These are phyloP conservation scores for Ogataea polymorpha DNA, from an alignment of 805 yeast genomes.

Conservation along the genomic window DNA sequence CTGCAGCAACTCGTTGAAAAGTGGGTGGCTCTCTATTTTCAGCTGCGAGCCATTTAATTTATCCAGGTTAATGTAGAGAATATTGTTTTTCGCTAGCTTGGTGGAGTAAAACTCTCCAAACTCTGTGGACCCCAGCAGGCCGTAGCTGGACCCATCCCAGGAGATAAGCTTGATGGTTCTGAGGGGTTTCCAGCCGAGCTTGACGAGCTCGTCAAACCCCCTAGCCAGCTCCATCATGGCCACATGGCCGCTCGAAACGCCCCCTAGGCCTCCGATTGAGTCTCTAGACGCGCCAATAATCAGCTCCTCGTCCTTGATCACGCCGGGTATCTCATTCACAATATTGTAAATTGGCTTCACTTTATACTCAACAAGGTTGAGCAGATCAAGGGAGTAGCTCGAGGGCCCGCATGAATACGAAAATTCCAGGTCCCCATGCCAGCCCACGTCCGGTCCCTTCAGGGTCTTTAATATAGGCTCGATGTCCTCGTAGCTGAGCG, in stretches of 20 bases:
- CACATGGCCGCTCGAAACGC: constrained; percentile 49
- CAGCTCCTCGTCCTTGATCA: constrained; percentile 48
- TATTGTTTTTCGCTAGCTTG: constrained; percentile 39
- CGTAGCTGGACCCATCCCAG: constrained; percentile 49
- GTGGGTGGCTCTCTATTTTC: constrained; percentile 51
- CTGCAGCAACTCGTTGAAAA: constrained; percentile 44
- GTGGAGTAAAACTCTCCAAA: constrained; percentile 48
- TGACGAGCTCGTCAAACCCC: constrained; percentile 42
- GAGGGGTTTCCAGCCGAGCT: constrained; percentile 44
- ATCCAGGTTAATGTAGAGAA: constrained; percentile 52
- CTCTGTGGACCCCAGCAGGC: constrained; percentile 54
- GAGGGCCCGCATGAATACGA: constrained; percentile 50
- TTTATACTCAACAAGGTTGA: constrained; percentile 40
- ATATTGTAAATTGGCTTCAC: constrained; percentile 47
- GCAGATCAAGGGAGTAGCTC: constrained; percentile 33
- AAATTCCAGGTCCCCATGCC: constrained; percentile 42
- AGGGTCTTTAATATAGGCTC: constrained; percentile 39
- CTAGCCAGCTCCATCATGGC: constrained; percentile 51
- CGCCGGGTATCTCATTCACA: constrained; percentile 54
- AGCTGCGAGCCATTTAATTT: constrained; percentile 53
- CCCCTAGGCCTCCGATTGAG: constrained; percentile 48
- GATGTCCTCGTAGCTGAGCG: constrained; percentile 44
- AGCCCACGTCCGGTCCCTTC: constrained; percentile 37
- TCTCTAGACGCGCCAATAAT: constrained; percentile 58
- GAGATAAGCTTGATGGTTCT: constrained; percentile 38